Base-by-base conservation (phyloP, 306 rosid genomes). In the Echinosophora koreensis region DNA sequence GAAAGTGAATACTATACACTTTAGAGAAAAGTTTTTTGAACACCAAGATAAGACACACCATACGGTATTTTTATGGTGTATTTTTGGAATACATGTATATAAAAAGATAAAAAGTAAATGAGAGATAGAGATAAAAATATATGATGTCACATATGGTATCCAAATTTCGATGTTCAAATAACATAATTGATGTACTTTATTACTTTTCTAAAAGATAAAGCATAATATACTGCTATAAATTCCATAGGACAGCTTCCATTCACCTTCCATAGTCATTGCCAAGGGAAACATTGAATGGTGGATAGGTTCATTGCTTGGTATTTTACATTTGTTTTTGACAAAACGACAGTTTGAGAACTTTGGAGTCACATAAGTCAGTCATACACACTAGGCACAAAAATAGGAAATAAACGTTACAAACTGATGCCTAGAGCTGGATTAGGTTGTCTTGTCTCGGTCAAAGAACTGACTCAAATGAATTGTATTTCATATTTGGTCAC, bases 191-290 rank as follows among this genome's bases (percentile, higher is more conserved):
- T n/a, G n/a, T n/a, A n/a, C n/a, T n/a, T 67, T 17, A 22, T 55
- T 74, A 73, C 79, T 84, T 81, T 69, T 63, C 75, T 5, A 55
- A 66, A 56, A 65, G 79, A 61, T 22, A 60, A 56, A 74, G 54
- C 32, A 3, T 15, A n/a, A 6, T 42, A 12, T 39, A 12, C 46
- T 8, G 65, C 44, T 64, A 14, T 38, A 35, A 69, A 73, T 81
- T 83, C 76, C 65, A 65, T 47, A 68, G 2, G 69, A 67, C 58
- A 66, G 65, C 86, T 89, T 87, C 89, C 91, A 54, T 71, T 79
- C 56, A 79, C 56, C 80, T 85, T 87, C 89, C 84, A 55, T 64
- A 70, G 85, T 70, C 85, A 70, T 41, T 46, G 41, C 62, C 69
- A 51, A 15, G 6, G 46, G 47, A 49, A 38, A 8, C 44, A 67